These are phyloP conservation scores for Zea luxurians DNA, from an alignment of 176 grass and related monocot genomes.

Conservation along the genomic window DNA sequence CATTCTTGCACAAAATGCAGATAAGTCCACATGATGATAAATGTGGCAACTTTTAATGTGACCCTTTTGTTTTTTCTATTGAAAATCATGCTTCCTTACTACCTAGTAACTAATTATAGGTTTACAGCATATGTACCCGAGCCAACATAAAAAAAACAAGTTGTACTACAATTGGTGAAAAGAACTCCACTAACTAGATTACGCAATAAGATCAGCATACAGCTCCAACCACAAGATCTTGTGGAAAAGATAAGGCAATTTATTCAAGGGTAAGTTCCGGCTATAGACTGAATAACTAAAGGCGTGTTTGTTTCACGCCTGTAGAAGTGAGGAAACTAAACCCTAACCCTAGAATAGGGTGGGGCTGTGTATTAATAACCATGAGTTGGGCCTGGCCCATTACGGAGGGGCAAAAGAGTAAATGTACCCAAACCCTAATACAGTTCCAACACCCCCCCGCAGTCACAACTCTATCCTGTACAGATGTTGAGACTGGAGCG, in stretches of 20 bases:
- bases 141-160: neutral
- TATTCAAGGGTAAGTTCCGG: neutral
- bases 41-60: neutral
- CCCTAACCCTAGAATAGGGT: no score
- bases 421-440: no score
- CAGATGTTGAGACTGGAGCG: no score
- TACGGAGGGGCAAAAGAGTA: no score
- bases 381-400: no score
- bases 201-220: neutral
- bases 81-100: neutral
- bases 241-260: neutral
- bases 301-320: neutral
- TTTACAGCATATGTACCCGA: neutral
- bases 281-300: neutral
- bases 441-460: no score
- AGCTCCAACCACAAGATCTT: neutral
- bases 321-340: no score
- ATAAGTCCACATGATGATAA: constrained; percentile 5
- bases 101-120: constrained; percentile 7
- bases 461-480: no score
- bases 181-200: neutral
- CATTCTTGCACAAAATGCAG: neutral
- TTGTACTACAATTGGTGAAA: neutral
- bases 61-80: neutral
- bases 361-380: no score